Evolutionary conservation across 2,329 filamentous ascomycete genomes (phyloP).

Genomic region (Blumeria hordei): DNA sequence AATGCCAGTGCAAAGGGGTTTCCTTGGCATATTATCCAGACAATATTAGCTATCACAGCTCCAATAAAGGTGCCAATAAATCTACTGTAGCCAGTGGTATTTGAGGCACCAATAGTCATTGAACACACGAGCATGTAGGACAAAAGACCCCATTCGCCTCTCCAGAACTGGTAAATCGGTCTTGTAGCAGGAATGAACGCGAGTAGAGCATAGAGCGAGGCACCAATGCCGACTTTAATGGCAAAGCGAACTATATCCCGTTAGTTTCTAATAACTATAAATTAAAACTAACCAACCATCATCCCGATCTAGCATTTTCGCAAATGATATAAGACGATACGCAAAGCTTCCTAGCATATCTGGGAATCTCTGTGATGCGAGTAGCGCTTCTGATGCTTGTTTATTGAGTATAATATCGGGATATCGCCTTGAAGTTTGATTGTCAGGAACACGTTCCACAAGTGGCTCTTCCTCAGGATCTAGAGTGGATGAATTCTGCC

Average conservation of each 20-base stretch:
- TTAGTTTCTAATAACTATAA: background rate
- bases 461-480: constrained; percentile 12
- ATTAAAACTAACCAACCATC: constrained; percentile 24
- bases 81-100: constrained; percentile 70
- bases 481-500: constrained; percentile 1
- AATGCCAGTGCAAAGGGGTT: constrained; percentile 55
- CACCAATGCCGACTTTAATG: constrained; percentile 79
- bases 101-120: constrained; percentile 91
- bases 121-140: constrained; percentile 97
- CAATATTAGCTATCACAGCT: constrained; percentile 45
- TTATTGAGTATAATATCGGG: constrained; percentile 8
- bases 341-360: constrained; percentile 5
- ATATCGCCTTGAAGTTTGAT: constrained; percentile 8
- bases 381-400: constrained; percentile 4
- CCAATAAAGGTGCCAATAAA: constrained; percentile 73
- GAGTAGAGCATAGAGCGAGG: constrained; percentile 68
- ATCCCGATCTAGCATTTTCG: constrained; percentile 34
- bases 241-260: constrained; percentile 38
- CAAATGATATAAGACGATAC: constrained; percentile 26
- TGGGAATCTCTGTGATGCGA: constrained; percentile 1
- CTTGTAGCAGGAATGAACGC: constrained; percentile 62
- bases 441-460: constrained; percentile 9
- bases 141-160: constrained; percentile 87
- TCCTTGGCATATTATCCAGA: constrained; percentile 55
- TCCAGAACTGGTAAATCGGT: constrained; percentile 63